Evolutionary conservation across 2,329 filamentous ascomycete species (phyloP).

Genomic region (Scleromitrula shiraiana): DNA sequence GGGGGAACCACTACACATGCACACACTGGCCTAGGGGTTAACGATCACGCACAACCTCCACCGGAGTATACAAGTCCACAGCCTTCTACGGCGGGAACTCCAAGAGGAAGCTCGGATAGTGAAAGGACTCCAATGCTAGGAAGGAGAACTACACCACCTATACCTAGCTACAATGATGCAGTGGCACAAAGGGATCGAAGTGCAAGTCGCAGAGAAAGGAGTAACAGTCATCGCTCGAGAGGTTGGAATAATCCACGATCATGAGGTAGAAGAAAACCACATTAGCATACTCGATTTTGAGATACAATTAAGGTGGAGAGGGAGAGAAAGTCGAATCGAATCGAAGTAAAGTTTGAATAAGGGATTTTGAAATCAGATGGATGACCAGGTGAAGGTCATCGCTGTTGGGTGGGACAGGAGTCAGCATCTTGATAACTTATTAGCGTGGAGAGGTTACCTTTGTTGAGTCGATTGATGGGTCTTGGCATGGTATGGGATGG

Average conservation of each 20-base stretch:
- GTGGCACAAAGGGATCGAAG: conserved; percentile 25
- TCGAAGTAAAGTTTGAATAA: conserved; percentile 11
- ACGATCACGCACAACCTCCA: conserved; percentile 54
- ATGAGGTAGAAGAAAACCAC: conserved; percentile 12
- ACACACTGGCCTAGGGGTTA: conserved; percentile 16
- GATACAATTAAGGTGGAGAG: not conserved
- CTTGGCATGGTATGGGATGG: not conserved
- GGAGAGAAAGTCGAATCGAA: not conserved
- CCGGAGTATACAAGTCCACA: conserved; percentile 64
- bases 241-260: conserved; percentile 11
- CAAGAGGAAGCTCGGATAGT: conserved; percentile 42
- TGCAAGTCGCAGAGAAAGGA: conserved; percentile 16
- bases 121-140: conserved; percentile 46
- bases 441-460: conserved; percentile 4
- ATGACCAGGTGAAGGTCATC: not conserved
- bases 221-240: conserved; percentile 10
- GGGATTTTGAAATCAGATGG: conserved; percentile 1
- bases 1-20: conserved; percentile 13
- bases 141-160: conserved; percentile 26
- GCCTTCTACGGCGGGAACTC: conserved; percentile 41
- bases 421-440: too few relatives aligned
- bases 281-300: too few relatives aligned
- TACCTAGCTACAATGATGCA: conserved; percentile 30
- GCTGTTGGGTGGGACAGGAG: not conserved
- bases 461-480: conserved; percentile 2